Conservation (phyloP, 2,329 filamentous ascomycete genomes). For the Knufia petricola region DNA sequence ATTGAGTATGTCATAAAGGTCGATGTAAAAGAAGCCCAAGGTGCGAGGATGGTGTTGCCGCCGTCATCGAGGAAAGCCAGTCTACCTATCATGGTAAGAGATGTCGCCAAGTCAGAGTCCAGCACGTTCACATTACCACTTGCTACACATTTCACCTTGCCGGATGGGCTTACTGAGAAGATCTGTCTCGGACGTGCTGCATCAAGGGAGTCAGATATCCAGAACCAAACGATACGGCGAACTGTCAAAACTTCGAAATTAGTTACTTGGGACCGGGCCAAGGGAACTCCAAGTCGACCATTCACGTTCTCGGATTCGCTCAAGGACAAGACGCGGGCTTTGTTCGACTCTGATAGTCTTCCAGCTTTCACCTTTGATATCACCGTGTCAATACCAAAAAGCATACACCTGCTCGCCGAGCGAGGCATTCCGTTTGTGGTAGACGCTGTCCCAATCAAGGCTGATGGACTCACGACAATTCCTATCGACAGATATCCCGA, state of each 20-base stretch:
- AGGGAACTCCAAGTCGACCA: not conserved
- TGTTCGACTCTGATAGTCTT: slow-evolving; percentile 17
- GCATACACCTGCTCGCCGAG: not conserved
- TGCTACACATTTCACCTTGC: slow-evolving; percentile 5
- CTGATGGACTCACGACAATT: slow-evolving; percentile 4
- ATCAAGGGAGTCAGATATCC: slow-evolving; percentile 6
- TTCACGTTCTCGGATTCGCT: slow-evolving; percentile 8
- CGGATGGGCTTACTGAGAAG: slow-evolving; percentile 11
- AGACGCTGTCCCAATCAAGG: not conserved
- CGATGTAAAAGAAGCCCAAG: slow-evolving; percentile 17
- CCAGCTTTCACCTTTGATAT: slow-evolving; percentile 17
- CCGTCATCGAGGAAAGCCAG: slow-evolving; percentile 13
- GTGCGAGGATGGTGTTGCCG: slow-evolving; percentile 11
- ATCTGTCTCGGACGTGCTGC: not conserved
- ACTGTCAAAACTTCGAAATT: slow-evolving; percentile 18
- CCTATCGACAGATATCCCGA: slow-evolving; percentile 3
- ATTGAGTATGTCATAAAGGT: slow-evolving; percentile 20
- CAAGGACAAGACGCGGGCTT: slow-evolving; percentile 15
- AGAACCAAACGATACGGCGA: slow-evolving; percentile 9
- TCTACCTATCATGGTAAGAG: slow-evolving; percentile 15
- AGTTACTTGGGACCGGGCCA: slow-evolving; percentile 12
- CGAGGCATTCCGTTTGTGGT: slow-evolving; percentile 1
- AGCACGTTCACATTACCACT: not conserved
- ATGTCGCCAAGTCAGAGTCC: slow-evolving; percentile 14
- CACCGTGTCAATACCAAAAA: slow-evolving; percentile 7